Base-by-base conservation (phyloP, 176 grass and related monocot genomes). In the Pontederia paniculata region DNA sequence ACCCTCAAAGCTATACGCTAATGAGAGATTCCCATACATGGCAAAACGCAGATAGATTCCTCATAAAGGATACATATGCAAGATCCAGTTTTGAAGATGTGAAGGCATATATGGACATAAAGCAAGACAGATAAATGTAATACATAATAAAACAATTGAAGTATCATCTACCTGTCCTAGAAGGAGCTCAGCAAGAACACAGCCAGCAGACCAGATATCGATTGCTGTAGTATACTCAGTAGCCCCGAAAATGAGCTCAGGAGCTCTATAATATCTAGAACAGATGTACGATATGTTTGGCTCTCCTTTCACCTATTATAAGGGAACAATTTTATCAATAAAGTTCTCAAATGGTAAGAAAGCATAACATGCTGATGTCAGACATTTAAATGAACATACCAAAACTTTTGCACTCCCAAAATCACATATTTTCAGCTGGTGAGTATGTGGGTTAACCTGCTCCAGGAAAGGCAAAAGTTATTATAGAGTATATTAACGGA, bases 201-300 rank as follows among this genome's bases (percentile, higher is more conserved):
- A 94, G 50, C 88, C 88, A 72, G 88, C 76, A 62, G 88, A 94
- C 88, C 88, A 94, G 62, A 88, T 76, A 15, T 94, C 88, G 67
- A 94, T 94, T 66, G 83, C 88, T 45, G 77, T 84, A 52, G 88
- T 88, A 54, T 94, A 94, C 56, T 94, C 83, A 0, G 88, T 81
- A 23, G 88, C 88, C 63, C 88, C 88, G 73, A 94, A 94, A 72
- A 94, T 94, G 52, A 88, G 80, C 63, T 94, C 88, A 58, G 88
- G 88, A 63, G 88, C 88, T 88, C 88, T 78, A 52, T 94, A 94
- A 45, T 88, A 94, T 78, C 88, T 81, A 43, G 88, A 94, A 66
- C 88, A 94, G 46, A 94, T 94, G 52, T 94, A 94, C 53, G 88
- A 88, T 75, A 94, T 94, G 78, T 94, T 94, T 23, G 80, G 80